Percentiles rank a stretch among this genome's conserved stretches.
These are phyloP conservation scores for Cladophialophora carrionii DNA, from an alignment of 2,329 filamentous ascomycete species.

Conservation along the genomic window DNA sequence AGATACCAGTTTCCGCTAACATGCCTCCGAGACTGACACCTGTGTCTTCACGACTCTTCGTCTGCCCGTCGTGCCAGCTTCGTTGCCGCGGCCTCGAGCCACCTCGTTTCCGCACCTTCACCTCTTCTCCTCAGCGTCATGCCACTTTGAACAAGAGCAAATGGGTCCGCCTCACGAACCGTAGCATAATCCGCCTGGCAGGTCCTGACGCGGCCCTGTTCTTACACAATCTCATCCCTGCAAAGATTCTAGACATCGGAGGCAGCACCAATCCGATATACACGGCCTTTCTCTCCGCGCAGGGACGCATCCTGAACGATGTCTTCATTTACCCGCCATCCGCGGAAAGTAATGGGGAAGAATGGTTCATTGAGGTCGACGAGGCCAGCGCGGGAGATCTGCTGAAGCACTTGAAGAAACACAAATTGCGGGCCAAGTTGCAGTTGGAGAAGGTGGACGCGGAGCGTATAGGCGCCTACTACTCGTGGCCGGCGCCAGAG, in stretches of 20 bases:
- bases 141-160: constrained; percentile 17
- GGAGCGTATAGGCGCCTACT: constrained; percentile 55
- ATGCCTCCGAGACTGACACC: constrained; percentile 21
- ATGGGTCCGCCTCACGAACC: constrained; percentile 62
- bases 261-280: constrained; percentile 60
- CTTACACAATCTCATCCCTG: constrained; percentile 84
- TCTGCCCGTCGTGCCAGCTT: constrained; percentile 23
- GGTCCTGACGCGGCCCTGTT: constrained; percentile 81
- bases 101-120: constrained; percentile 21
- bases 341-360: constrained; percentile 46
- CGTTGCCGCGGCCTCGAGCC: not conserved
- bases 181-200: constrained; percentile 76
- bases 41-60: constrained; percentile 7
- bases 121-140: constrained; percentile 17
- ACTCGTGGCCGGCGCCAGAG: constrained; percentile 33
- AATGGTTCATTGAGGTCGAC: constrained; percentile 83
- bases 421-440: constrained; percentile 83
- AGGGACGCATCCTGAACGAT: constrained; percentile 83
- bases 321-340: constrained; percentile 77
- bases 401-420: constrained; percentile 74
- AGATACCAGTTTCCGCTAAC: not conserved
- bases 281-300: constrained; percentile 81
- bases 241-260: constrained; percentile 56
- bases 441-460: constrained; percentile 66
- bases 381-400: constrained; percentile 65